phyloP scores from a whole-genome alignment of 768 basidiomycete species.

The Daedaleopsis sinensis region DNA sequence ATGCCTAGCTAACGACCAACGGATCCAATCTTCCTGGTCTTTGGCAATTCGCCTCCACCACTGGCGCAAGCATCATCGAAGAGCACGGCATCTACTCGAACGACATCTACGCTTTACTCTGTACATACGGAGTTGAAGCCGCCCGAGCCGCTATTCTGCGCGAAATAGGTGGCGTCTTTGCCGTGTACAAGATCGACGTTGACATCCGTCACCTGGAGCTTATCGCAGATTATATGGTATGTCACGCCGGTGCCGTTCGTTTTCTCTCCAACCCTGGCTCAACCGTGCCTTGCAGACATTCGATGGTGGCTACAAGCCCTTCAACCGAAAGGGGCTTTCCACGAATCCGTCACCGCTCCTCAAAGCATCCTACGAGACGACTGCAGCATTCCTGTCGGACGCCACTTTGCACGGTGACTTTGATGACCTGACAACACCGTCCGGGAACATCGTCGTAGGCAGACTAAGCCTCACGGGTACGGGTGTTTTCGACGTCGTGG shows the following conservation, averaged over 20 bases:
- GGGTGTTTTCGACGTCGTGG: slow-evolving; percentile 88
- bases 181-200: slow-evolving; percentile 94
- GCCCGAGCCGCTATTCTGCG: slow-evolving; percentile 88
- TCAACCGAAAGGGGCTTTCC: slow-evolving; percentile 94
- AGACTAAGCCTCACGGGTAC: slow-evolving; percentile 91
- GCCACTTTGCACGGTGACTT: slow-evolving; percentile 95
- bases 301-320: slow-evolving; percentile 97
- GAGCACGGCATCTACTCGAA: slow-evolving; percentile 88
- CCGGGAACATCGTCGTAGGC: slow-evolving; percentile 90
- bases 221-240: slow-evolving; percentile 99
- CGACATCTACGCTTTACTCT: slow-evolving; percentile 89
- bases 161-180: slow-evolving; percentile 92
- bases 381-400: slow-evolving; percentile 87
- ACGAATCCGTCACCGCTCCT: slow-evolving; percentile 93
- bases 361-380: slow-evolving; percentile 98
- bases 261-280: not conserved
- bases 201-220: slow-evolving; percentile 92
- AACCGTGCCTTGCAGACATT: slow-evolving; percentile 70
- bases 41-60: slow-evolving; percentile 68
- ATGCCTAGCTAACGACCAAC: slow-evolving; percentile 74
- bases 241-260: slow-evolving; percentile 28
- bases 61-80: slow-evolving; percentile 58
- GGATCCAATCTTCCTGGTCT: slow-evolving; percentile 92
- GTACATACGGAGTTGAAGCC: slow-evolving; percentile 96
- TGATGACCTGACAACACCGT: slow-evolving; percentile 88